phyloP scores from a whole-genome alignment of 352 stramenopile species.

The Plasmopara muralis region DNA sequence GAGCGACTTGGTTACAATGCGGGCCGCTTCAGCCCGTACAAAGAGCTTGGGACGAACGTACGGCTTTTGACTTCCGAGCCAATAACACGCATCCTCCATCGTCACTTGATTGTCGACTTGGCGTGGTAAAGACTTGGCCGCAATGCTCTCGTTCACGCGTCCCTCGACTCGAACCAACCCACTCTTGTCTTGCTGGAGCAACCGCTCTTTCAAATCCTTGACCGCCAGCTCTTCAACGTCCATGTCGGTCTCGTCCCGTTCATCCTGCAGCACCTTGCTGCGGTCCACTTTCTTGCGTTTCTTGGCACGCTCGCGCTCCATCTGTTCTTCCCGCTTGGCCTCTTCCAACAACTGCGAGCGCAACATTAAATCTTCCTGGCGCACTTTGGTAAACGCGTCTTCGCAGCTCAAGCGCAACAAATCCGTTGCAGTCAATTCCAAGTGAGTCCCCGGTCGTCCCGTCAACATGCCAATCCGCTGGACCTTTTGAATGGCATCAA shows the following conservation, averaged over 20 bases:
- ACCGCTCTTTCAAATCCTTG: conserved; percentile 76
- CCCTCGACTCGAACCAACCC: conserved; percentile 64
- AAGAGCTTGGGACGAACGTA: conserved; percentile 82
- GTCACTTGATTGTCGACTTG: conserved; percentile 67
- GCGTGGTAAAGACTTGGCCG: conserved; percentile 35
- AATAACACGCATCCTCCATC: conserved; percentile 77
- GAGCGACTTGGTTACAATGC: conserved; percentile 77
- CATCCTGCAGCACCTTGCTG: conserved; percentile 67
- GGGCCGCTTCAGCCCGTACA: conserved; percentile 67
- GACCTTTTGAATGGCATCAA: conserved; percentile 45
- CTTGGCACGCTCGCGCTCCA: conserved; percentile 73
- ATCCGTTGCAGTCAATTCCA: conserved; percentile 67
- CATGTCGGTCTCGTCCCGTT: conserved; percentile 83
- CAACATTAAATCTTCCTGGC: conserved; percentile 58
- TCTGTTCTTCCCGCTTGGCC: conserved; percentile 63
- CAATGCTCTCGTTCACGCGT: conserved; percentile 79
- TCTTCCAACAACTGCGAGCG: conserved; percentile 65
- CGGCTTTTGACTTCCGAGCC: conserved; percentile 77
- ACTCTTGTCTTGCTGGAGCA: conserved; percentile 73
- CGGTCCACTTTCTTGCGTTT: conserved; percentile 85
- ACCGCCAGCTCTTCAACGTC: conserved; percentile 75
- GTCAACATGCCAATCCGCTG: conserved; percentile 20
- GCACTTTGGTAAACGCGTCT: conserved; percentile 60
- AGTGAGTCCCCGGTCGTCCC: conserved; percentile 12
- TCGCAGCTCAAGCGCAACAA: conserved; percentile 83